These are phyloP conservation scores for Pythium scleroteichum DNA, from an alignment of 352 stramenopile genomes.

Conservation along the genomic window DNA sequence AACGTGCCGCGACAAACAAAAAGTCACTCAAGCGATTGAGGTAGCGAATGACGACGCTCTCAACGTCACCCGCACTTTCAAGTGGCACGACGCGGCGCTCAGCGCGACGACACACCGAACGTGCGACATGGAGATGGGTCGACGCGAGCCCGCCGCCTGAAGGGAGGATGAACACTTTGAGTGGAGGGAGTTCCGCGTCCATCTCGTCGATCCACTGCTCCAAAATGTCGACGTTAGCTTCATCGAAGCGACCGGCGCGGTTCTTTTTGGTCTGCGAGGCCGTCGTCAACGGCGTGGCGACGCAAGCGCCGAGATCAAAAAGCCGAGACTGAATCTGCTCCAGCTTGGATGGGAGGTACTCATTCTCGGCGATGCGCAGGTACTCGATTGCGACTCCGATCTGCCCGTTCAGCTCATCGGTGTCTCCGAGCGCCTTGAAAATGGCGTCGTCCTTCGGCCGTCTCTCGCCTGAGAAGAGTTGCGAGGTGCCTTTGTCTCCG, in stretches of 20 bases:
- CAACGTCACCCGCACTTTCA: slow-evolving; percentile 65
- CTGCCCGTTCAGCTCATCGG: slow-evolving; percentile 90
- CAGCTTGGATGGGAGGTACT: slow-evolving; percentile 60
- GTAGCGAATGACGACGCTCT: slow-evolving; percentile 74
- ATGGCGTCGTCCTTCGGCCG: slow-evolving; percentile 82
- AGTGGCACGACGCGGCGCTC: slow-evolving; percentile 86
- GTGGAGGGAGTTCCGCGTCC: slow-evolving; percentile 74
- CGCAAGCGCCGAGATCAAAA: slow-evolving; percentile 88
- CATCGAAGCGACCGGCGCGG: slow-evolving; percentile 56
- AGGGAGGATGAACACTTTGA: slow-evolving; percentile 89
- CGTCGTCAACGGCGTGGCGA: slow-evolving; percentile 81
- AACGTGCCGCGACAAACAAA: slow-evolving; percentile 81
- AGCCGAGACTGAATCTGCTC: slow-evolving; percentile 88
- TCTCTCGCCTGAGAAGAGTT: slow-evolving; percentile 90
- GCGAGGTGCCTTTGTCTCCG: slow-evolving; percentile 91
- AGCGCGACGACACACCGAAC: slow-evolving; percentile 82
- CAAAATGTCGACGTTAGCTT: slow-evolving; percentile 62
- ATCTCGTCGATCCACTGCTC: slow-evolving; percentile 90
- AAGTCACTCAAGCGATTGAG: slow-evolving; percentile 89
- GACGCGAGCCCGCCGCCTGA: slow-evolving; percentile 72
- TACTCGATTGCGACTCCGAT: slow-evolving; percentile 68
- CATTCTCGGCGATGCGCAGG: slow-evolving; percentile 38
- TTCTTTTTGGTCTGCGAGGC: slow-evolving; percentile 68
- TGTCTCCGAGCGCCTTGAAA: slow-evolving; percentile 90
- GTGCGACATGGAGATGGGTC: slow-evolving; percentile 85